Percentiles rank a stretch among this genome's conserved stretches.
Conservation (phyloP, 2,329 filamentous ascomycete species). For the Penicillium aurantiogriseum region DNA sequence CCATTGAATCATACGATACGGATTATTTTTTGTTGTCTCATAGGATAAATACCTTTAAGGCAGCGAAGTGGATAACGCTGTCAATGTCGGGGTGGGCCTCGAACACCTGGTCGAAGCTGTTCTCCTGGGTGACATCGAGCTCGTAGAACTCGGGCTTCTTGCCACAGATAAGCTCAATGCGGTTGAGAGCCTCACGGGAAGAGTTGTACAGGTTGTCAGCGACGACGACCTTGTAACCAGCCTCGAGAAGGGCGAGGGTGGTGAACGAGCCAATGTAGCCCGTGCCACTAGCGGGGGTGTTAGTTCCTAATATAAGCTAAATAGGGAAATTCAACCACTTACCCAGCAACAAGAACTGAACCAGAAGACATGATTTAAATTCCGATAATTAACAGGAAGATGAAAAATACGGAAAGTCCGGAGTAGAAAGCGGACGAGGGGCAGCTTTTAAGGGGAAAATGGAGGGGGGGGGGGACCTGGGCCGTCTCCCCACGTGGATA, state of each 20-base stretch:
- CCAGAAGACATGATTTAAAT: constrained; percentile 66
- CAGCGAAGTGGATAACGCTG: constrained; percentile 98
- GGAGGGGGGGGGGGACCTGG: constrained; percentile 2
- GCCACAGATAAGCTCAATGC: constrained; percentile 89
- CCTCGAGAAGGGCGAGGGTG: constrained; percentile 82
- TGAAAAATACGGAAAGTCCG: background rate
- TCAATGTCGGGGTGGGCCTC: constrained; percentile 87
- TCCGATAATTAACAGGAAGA: constrained; percentile 1
- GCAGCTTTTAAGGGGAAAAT: constrained; percentile 18
- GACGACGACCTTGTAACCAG: constrained; percentile 94
- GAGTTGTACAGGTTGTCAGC: constrained; percentile 98
- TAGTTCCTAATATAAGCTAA: constrained; percentile 20
- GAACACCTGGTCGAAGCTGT: constrained; percentile 81
- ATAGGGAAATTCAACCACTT: constrained; percentile 42
- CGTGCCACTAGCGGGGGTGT: constrained; percentile 64
- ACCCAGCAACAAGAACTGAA: constrained; percentile 92
- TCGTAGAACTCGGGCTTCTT: constrained; percentile 83
- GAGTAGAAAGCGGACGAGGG: constrained; percentile 12
- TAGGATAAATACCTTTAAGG: constrained; percentile 69
- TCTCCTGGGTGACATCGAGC: constrained; percentile 83
- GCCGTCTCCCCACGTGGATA: constrained; percentile 2
- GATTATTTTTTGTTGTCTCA: background rate
- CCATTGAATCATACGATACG: background rate
- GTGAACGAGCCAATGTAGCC: constrained; percentile 99
- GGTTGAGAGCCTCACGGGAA: constrained; percentile 83